Evolutionary conservation across 2,329 filamentous ascomycete genomes (phyloP), one percentile per base, ranked within the genome.

Genomic region (Sphaerulina vaccinii): DNA sequence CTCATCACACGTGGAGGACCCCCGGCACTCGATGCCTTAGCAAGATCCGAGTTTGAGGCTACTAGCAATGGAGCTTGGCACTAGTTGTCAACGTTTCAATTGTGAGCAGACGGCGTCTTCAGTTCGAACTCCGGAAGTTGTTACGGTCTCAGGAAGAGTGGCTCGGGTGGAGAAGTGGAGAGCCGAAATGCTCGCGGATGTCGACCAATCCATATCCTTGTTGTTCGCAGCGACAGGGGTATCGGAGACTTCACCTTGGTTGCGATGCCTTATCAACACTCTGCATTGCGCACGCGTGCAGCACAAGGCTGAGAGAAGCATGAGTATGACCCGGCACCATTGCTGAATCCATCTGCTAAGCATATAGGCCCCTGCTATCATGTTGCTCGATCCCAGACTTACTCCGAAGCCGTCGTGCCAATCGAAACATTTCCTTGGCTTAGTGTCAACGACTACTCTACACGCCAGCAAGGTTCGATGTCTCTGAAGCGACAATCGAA

Each of bases 341-440:
- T 7, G 1, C 27, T 13, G 11, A 11, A 32, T 32, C 35, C 35
- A 16, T 2, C 18, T 13, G 37, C 18, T 21, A 39, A 39, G 37
- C 16, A 19, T 10, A 21, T 10, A 6, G n/a, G 16, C 4, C 16
- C 36, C 18, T 39, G 37, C 37, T 22, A 22, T 39, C 37, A 9
- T 39, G 19, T 21, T 39, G 37, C 18, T 18, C 7, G 13, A 29
- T 23, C 29, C 45, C 45, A 39, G 23, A 48, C 45, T 48, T 48
- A 13, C 36, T 38, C 45, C 45, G 45, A 21, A 40, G 36, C 45
- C 45, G 45, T 48, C 23, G 23, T 36, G 33, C 35, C 23, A 29
- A 29, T 16, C 16, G 13, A 19, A 33, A 18, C 9, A 27, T 23
- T 11, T 22, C 5, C 37, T 21, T 19, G 16, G 16, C 8, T 21